Evolutionary conservation across 495 filamentous ascomycete species (phyloP), one percentile per base, ranked within the genome.

Genomic region (Aspergillus cavernicola): DNA sequence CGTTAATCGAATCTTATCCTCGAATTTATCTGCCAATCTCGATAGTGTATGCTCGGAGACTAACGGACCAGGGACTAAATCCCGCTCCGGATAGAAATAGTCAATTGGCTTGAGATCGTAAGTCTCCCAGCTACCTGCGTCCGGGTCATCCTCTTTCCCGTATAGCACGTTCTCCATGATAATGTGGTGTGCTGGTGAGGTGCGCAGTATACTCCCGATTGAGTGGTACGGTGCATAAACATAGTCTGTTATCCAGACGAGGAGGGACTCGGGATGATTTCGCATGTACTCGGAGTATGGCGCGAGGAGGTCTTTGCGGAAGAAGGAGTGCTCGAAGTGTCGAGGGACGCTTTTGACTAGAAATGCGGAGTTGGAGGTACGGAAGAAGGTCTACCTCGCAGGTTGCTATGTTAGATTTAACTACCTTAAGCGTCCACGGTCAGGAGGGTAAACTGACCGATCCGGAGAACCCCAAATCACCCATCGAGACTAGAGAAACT

Each of bases 101-200:
- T 80, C 79, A 19, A 75, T 80, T 0, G 85, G 85, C 58, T 89
- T 89, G 13, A 89, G 77, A 35, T 89, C 85, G 70, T 83, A 88
- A 0, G 77, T 77, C 52, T 88, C 83, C 84, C 84, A 89, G 8
- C 74, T 68, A 0, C 69, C 65, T 2, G 70, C 59, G 2, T 65
- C 64, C 0, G 65, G 60, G 40, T 76, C 71, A 6, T 72, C 64
- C 1, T 66, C 67, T 45, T 77, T 65, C 4, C 82, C 84, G 59
- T 80, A 80, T 36, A 87, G 68, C 44, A 85, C 71, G 62, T 88
- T 87, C 40, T 88, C 85, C 85, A 88, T 89, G 56, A 88, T 73
- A 56, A 89, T 81, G 62, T 88, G 84, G 56, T 86, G 82, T 0
- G 79, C 77, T 0, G 85, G 84, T 0, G 80, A 76, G 4, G 73